Evolutionary conservation across 352 stramenopile species (phyloP).

Genomic region (Pythium plurisporium): DNA sequence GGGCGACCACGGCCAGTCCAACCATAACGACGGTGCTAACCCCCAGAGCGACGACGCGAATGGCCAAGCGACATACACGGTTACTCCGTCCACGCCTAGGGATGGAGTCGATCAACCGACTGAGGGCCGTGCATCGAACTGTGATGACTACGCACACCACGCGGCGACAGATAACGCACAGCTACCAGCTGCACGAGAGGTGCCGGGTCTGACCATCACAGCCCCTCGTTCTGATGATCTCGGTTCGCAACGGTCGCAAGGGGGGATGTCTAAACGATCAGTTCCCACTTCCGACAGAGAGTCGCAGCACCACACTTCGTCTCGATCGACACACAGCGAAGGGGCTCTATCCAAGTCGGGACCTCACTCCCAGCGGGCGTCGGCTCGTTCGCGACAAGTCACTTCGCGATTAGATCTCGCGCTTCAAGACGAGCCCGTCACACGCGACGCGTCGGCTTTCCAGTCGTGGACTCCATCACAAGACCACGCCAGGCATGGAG

Average conservation of each 20-base stretch:
- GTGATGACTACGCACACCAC: neutral
- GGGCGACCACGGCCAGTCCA: too few relatives aligned
- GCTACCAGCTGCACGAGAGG: too few relatives aligned
- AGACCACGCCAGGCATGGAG: neutral
- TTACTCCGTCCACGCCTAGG: too few relatives aligned
- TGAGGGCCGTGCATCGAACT: neutral
- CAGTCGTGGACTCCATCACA: neutral
- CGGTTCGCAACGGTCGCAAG: neutral
- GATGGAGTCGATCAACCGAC: too few relatives aligned
- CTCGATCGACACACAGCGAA: neutral
- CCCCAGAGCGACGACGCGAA: too few relatives aligned
- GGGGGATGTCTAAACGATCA: neutral
- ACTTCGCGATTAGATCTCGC: neutral
- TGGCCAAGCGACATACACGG: too few relatives aligned
- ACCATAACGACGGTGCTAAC: too few relatives aligned
- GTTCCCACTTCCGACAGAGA: too few relatives aligned
- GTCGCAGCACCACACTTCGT: neutral
- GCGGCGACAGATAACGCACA: neutral
- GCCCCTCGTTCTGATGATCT: neutral
- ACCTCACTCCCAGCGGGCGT: neutral
- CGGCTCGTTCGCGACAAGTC: neutral
- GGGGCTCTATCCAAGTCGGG: neutral
- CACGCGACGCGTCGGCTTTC: slow-evolving; percentile 3
- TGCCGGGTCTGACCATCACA: neutral
- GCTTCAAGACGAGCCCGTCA: neutral